phyloP scores from a whole-genome alignment of 2,329 filamentous ascomycete genomes.

The Sporothrix inflata region DNA sequence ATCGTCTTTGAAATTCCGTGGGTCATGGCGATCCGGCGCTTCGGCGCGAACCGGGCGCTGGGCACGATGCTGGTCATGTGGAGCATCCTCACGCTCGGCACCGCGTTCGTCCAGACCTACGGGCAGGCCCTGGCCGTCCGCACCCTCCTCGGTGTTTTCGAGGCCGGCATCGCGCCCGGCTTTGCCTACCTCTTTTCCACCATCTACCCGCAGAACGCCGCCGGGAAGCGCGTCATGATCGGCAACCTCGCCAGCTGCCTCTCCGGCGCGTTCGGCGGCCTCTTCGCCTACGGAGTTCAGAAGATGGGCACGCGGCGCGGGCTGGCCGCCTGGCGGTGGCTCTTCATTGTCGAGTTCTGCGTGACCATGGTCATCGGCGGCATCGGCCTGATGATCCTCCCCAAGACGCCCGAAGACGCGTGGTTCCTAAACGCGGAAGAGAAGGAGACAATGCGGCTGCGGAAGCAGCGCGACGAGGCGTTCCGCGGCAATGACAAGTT shows the following conservation, averaged over 20 bases:
- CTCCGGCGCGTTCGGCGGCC: constrained; percentile 36
- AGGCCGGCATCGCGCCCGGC: constrained; percentile 39
- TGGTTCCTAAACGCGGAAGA: constrained; percentile 29
- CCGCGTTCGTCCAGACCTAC: constrained; percentile 31
- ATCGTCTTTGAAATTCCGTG: constrained; percentile 30
- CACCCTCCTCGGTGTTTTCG: constrained; percentile 33
- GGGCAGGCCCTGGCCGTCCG: constrained; percentile 27
- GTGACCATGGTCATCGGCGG: constrained; percentile 17
- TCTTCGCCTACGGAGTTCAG: constrained; percentile 35
- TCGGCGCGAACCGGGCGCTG: constrained; percentile 28
- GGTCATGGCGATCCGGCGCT: constrained; percentile 29
- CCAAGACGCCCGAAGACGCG: constrained; percentile 24
- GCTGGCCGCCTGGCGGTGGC: constrained; percentile 51
- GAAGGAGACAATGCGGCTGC: constrained; percentile 24
- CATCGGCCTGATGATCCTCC: constrained; percentile 7
- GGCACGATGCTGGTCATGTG: constrained; percentile 23
- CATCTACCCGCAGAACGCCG: constrained; percentile 39
- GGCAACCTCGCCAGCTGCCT: constrained; percentile 37
- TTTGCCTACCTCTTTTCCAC: constrained; percentile 39
- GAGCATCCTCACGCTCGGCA: constrained; percentile 28
- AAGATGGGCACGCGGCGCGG: constrained; percentile 48
- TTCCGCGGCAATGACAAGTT: constrained; percentile 22
- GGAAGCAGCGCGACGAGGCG: constrained; percentile 16
- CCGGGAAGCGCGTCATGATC: constrained; percentile 37
- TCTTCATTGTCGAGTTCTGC: constrained; percentile 48